Base-by-base conservation (phyloP, 192 early-diverging fungal species). In the Borealophlyctis nickersoniae region DNA sequence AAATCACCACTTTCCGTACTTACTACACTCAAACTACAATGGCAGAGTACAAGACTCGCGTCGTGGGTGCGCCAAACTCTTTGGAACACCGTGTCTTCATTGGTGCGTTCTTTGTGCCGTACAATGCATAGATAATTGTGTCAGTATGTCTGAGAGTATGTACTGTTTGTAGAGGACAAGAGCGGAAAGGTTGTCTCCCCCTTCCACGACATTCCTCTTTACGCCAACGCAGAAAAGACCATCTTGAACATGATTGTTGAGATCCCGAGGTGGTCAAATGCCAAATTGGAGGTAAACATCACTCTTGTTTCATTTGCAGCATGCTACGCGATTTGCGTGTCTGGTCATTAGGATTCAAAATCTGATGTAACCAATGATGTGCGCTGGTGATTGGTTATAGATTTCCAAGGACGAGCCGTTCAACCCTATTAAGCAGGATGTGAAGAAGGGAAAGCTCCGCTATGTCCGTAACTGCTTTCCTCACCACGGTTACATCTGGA, bases 401-500 rank as follows among this genome's bases (percentile, higher is more conserved):
- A 97, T 98, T 77, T 88, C 85, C 80, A 97, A 94, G 82, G 93
- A 97, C 67, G 92, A 96, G 73, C 59, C 82, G 62, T 86, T 99
- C 78, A 99, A 99, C 89, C 96, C 96, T 55, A 97, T 99, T 80
- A 90, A 93, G 83, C 96, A 99, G 80, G 96, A 99, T 72, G 83
- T 88, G 69, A 97, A 97, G 88, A 99, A 99, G 84, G 94, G 94
- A 69, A 99, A 99, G 84, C 90, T 97, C 64, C 88, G 96, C 62
- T 96, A 86, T 74, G 95, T 99, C 63, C 88, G 93, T 75, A 97
- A 99, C 88, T 90, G 90, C 77, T 99, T 97, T 90, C 96, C 96
- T 7, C 94, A 97, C 88, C 92, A 99, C 79, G 96, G 96, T 63
- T 99, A 99, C 80, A 97, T 99, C 80, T 99, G 96, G 96, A 99